phyloP scores from a whole-genome alignment of 2,329 filamentous ascomycete genomes.

The Shiraia sp. region DNA sequence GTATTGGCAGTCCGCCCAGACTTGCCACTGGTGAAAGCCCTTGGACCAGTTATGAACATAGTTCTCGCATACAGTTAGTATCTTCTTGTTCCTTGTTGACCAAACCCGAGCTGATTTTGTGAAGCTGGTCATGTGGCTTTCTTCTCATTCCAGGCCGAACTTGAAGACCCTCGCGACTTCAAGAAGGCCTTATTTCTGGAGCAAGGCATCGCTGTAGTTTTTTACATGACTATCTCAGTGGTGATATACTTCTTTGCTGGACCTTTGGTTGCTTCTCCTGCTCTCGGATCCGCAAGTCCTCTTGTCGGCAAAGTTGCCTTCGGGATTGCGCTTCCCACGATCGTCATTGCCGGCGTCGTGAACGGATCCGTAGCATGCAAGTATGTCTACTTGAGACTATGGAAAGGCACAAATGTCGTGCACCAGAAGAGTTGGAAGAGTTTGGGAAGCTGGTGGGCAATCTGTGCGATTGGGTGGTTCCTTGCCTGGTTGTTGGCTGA shows the following conservation, averaged over 20 bases:
- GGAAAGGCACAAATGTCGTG: constrained; percentile 58
- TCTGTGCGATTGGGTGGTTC: constrained; percentile 61
- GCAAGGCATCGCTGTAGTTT: constrained; percentile 60
- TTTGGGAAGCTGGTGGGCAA: constrained; percentile 59
- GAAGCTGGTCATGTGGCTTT: constrained; percentile 66
- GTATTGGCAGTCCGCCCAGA: constrained; percentile 27
- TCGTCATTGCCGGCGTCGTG: constrained; percentile 72
- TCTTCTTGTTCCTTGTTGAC: neutral
- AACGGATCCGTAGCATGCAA: constrained; percentile 69
- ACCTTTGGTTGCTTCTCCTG: constrained; percentile 64
- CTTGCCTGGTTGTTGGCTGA: constrained; percentile 70
- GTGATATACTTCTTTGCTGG: constrained; percentile 72
- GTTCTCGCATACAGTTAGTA: constrained; percentile 67
- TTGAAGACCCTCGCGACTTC: constrained; percentile 64
- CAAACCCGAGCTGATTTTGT: neutral
- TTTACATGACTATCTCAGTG: constrained; percentile 68
- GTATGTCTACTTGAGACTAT: constrained; percentile 67
- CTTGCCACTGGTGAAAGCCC: constrained; percentile 26
- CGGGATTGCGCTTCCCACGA: constrained; percentile 70
- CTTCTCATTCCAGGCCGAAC: constrained; percentile 67
- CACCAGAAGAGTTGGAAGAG: constrained; percentile 28
- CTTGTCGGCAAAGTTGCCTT: constrained; percentile 67
- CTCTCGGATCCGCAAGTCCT: constrained; percentile 64
- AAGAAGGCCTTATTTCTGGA: constrained; percentile 65
- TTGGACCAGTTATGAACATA: constrained; percentile 59